Conservation (phyloP, 192 early-diverging fungal species). For the Helicostylum pulchrum region DNA sequence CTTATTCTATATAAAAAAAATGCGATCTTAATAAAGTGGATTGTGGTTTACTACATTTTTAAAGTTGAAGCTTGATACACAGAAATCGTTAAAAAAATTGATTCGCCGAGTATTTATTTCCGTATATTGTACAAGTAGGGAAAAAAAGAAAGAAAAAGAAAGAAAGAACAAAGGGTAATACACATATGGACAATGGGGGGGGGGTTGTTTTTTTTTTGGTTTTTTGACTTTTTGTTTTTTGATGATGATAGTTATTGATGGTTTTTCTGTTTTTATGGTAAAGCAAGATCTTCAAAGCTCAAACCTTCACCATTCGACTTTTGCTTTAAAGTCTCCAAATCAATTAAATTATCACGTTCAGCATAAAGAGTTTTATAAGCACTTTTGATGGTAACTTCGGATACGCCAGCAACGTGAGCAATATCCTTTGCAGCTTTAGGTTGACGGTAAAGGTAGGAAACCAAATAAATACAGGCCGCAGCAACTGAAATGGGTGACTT, state of each 20-base stretch:
- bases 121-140: no score
- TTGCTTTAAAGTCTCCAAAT: conserved; percentile 38
- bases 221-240: no score
- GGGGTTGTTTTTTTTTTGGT: no score
- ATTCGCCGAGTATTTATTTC: no score
- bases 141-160: no score
- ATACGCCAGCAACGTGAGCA: conserved; percentile 83
- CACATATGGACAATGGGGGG: no score
- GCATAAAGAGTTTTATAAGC: conserved; percentile 70
- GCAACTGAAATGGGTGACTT: conserved; percentile 91
- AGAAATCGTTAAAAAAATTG: no score
- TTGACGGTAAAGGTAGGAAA: conserved; percentile 66
- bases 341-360: conserved; percentile 56
- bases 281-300: conserved; percentile 39
- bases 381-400: conserved; percentile 93
- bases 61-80: no score
- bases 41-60: no score
- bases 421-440: conserved; percentile 75
- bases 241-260: background rate
- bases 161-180: no score
- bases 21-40: no score
- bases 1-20: no score
- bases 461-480: conserved; percentile 89
- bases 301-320: conserved; percentile 34
- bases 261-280: conserved; percentile 25